Conservation (phyloP, 1,284 basidiomycete genomes). For the Apiotrichum brassicae region DNA sequence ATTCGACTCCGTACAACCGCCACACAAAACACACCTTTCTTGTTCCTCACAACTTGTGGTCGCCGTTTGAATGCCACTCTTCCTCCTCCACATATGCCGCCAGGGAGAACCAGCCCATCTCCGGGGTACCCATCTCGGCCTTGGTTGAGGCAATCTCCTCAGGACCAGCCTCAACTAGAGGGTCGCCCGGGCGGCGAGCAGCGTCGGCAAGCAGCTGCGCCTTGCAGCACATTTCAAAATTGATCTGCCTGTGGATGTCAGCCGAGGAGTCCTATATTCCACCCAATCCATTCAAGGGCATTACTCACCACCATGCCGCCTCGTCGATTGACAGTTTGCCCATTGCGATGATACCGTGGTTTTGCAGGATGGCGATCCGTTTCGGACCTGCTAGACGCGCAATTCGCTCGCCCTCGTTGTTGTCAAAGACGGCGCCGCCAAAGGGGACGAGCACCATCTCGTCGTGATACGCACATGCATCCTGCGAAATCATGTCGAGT, state of each 20-base stretch:
- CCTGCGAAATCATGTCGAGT: conserved; percentile 41
- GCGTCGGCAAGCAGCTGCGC: conserved; percentile 39
- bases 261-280: not conserved
- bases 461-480: conserved; percentile 36
- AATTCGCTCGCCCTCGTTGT: conserved; percentile 36
- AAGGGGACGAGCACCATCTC: conserved; percentile 37
- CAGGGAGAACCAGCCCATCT: conserved; percentile 42
- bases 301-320: conserved; percentile 41
- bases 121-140: conserved; percentile 34
- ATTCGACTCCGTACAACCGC: no score
- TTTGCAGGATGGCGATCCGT: conserved; percentile 38
- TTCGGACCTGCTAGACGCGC: conserved; percentile 21
- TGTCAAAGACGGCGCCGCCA: conserved; percentile 39
- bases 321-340: conserved; percentile 38
- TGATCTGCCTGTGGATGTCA: conserved; percentile 29
- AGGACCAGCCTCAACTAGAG: conserved; percentile 23
- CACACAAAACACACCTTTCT: not conserved
- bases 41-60: conserved; percentile 24
- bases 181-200: conserved; percentile 26
- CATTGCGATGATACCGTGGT: conserved; percentile 35
- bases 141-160: conserved; percentile 34
- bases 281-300: not conserved
- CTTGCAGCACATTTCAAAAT: conserved; percentile 39
- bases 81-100: conserved; percentile 39
- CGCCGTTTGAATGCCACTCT: conserved; percentile 29